A percentile compares a stretch with the other conserved stretches of the same genome.
phyloP scores from a whole-genome alignment of 2,329 filamentous ascomycete species.

The Tympanopsis confertula region DNA sequence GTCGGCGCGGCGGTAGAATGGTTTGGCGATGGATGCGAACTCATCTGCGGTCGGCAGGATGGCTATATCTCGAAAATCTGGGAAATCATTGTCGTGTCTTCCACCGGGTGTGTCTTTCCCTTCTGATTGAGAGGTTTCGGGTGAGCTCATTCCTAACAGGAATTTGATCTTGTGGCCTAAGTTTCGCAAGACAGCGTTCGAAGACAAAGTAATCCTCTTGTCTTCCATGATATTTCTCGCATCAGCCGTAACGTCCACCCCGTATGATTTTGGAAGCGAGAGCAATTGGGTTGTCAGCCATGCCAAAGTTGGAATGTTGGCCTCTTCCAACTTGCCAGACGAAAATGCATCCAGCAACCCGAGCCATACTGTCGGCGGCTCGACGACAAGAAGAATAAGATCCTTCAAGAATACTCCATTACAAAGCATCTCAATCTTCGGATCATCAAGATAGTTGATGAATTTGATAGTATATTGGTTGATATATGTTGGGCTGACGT shows the following conservation, averaged over 20 bases:
- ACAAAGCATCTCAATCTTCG: constrained; percentile 32
- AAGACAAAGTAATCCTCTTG: not conserved
- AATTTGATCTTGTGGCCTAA: not conserved
- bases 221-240: not conserved
- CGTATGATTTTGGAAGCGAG: not conserved
- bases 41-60: not conserved
- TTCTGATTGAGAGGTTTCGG: not conserved
- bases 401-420: constrained; percentile 24
- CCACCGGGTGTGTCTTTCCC: not conserved
- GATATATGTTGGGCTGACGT: constrained; percentile 17
- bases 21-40: not conserved
- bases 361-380: not conserved
- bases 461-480: constrained; percentile 17
- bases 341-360: not conserved
- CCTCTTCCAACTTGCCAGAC: not conserved
- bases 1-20: not conserved
- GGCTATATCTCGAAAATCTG: not conserved
- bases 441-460: constrained; percentile 24
- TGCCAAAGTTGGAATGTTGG: not conserved
- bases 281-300: not conserved
- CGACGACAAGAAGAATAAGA: not conserved
- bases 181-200: not conserved
- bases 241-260: not conserved
- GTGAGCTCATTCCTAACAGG: not conserved
- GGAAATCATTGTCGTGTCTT: not conserved